phyloP scores from a whole-genome alignment of 495 filamentous ascomycete species.

The Hyaloscypha variabilis region DNA sequence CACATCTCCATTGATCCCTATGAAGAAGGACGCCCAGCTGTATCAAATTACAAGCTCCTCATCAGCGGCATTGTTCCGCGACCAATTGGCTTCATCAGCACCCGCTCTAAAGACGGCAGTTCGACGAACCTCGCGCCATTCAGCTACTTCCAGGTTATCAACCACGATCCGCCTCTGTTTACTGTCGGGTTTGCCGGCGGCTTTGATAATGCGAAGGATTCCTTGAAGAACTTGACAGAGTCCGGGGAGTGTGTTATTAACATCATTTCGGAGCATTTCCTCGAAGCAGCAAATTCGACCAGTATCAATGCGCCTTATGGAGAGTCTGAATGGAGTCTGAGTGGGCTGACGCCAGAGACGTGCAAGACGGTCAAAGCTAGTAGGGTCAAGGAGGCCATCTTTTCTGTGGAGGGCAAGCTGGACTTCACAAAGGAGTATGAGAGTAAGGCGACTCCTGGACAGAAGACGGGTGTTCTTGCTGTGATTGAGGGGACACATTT shows the following conservation, averaged over 20 bases:
- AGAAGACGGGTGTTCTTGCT: conserved; percentile 71
- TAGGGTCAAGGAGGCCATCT: conserved; percentile 80
- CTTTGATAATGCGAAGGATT: conserved; percentile 67
- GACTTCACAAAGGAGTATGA: conserved; percentile 73
- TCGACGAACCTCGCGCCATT: conserved; percentile 84
- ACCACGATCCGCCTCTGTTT: conserved; percentile 90
- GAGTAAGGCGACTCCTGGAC: conserved; percentile 65
- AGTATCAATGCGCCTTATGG: conserved; percentile 80
- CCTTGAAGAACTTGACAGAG: conserved; percentile 70
- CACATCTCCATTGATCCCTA: conserved; percentile 87
- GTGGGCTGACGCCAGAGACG: conserved; percentile 73
- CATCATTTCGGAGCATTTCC: conserved; percentile 79
- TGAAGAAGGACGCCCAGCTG: conserved; percentile 63
- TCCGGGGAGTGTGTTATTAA: conserved; percentile 82
- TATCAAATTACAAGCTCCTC: conserved; percentile 89
- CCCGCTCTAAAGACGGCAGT: conserved; percentile 42
- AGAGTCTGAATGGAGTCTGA: conserved; percentile 77
- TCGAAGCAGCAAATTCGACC: conserved; percentile 86
- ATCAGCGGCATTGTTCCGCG: conserved; percentile 86
- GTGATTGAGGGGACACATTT: conserved; percentile 87
- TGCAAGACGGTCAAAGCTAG: conserved; percentile 67
- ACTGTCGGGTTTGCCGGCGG: conserved; percentile 69
- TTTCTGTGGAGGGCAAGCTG: conserved; percentile 79
- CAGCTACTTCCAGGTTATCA: conserved; percentile 80
- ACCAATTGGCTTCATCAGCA: conserved; percentile 64